phyloP scores from a whole-genome alignment of 305 asterid species.

The Fraxinus sp. region DNA sequence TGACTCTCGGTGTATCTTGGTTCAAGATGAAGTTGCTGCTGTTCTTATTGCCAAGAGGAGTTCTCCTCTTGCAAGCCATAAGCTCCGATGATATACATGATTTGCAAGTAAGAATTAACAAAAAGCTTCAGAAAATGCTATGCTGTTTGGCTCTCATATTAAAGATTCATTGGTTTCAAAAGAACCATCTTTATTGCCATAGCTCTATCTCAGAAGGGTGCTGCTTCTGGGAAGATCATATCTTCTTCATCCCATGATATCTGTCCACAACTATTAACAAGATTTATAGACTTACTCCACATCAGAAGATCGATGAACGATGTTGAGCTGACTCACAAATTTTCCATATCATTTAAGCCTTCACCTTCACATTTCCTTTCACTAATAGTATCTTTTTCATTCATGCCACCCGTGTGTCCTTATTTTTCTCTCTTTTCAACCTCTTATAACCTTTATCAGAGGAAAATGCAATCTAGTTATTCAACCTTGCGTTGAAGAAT shows the following conservation, averaged over 20 bases:
- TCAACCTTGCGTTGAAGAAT: background rate
- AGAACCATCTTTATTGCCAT: background rate
- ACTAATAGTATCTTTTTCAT: background rate
- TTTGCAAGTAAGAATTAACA: background rate
- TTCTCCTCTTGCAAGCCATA: background rate
- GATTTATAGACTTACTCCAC: background rate
- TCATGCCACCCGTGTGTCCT: background rate
- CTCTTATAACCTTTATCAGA: background rate
- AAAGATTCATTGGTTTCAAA: background rate
- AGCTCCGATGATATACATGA: background rate
- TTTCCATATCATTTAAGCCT: background rate
- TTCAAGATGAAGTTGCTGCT: background rate
- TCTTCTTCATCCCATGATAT: background rate
- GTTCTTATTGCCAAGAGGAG: background rate
- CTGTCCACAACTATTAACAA: background rate
- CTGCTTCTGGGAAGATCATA: background rate
- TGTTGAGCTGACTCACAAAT: background rate
- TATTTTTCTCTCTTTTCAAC: background rate
- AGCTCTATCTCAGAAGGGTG: background rate
- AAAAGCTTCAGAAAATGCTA: background rate
- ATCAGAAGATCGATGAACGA: background rate
- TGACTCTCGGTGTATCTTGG: background rate
- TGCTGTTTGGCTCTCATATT: background rate
- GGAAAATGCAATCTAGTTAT: background rate
- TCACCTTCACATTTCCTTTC: background rate